phyloP scores from a whole-genome alignment of 23 red algal species.

The Chondrus crispus region DNA sequence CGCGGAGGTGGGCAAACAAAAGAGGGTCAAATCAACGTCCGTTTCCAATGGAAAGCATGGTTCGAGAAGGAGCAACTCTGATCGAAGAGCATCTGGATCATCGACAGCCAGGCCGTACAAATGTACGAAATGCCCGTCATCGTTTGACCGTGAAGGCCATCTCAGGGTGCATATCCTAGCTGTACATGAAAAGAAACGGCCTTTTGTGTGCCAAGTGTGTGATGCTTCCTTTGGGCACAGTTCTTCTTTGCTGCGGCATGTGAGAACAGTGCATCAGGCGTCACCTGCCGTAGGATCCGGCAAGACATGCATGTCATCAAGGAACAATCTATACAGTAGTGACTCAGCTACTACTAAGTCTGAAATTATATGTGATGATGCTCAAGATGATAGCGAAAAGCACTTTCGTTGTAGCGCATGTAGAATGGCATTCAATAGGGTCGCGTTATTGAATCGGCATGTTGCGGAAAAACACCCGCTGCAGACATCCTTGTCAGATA shows the following conservation, averaged over 20 bases:
- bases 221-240: conserved; percentile 69
- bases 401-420: conserved; percentile 57
- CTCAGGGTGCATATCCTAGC: conserved; percentile 64
- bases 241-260: conserved; percentile 55
- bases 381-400: conserved; percentile 10
- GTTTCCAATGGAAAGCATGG: neutral
- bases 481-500: neutral
- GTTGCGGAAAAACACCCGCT: conserved; percentile 49
- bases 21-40: neutral
- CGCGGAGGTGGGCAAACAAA: neutral
- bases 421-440: conserved; percentile 37
- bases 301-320: conserved; percentile 9
- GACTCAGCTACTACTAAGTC: conserved; percentile 35
- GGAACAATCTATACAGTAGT: neutral
- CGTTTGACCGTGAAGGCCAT: conserved; percentile 63
- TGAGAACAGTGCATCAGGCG: conserved; percentile 68
- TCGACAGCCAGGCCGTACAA: conserved; percentile 51
- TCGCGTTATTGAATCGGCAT: conserved; percentile 50
- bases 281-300: conserved; percentile 48
- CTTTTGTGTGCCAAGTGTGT: conserved; percentile 71
- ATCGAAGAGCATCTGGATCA: conserved; percentile 16
- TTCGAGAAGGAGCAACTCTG: conserved; percentile 18
- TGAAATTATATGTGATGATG: neutral
- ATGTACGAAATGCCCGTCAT: conserved; percentile 55
- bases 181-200: conserved; percentile 71